phyloP scores from a whole-genome alignment of 2,329 filamentous ascomycete genomes.

The Xylaria sp. region DNA sequence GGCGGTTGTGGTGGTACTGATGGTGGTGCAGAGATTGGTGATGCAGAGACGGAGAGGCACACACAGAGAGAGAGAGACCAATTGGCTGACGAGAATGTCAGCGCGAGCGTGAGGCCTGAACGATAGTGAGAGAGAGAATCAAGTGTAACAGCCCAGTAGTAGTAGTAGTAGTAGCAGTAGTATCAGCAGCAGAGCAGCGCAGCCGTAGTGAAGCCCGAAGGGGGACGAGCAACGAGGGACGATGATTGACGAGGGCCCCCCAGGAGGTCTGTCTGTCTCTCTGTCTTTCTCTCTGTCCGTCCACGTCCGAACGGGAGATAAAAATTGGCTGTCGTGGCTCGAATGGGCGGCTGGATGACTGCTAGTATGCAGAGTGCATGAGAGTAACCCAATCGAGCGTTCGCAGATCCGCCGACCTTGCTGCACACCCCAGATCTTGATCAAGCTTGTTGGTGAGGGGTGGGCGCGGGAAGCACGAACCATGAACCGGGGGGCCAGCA shows the following conservation, averaged over 20 bases:
- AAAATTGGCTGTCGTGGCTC: constrained; percentile 52
- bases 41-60: constrained; percentile 23
- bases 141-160: constrained; percentile 46
- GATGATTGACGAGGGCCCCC: neutral
- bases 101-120: neutral
- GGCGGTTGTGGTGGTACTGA: constrained; percentile 36
- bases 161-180: constrained; percentile 30
- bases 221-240: neutral
- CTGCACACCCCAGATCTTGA: constrained; percentile 41
- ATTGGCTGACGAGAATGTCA: constrained; percentile 38
- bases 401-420: constrained; percentile 49
- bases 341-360: constrained; percentile 50
- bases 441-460: constrained; percentile 28
- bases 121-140: constrained; percentile 21
- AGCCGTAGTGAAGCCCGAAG: constrained; percentile 39
- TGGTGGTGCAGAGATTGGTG: constrained; percentile 32
- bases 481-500: neutral
- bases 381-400: constrained; percentile 51
- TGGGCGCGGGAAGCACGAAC: constrained; percentile 12
- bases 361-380: constrained; percentile 52
- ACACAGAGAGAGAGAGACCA: constrained; percentile 37
- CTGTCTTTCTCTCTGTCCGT: constrained; percentile 10
- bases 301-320: constrained; percentile 50
- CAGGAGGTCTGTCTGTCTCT: constrained; percentile 38
- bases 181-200: neutral